These are phyloP conservation scores for Pulveroboletus sp. DNA, from an alignment of 768 basidiomycete species.

Conservation along the genomic window DNA sequence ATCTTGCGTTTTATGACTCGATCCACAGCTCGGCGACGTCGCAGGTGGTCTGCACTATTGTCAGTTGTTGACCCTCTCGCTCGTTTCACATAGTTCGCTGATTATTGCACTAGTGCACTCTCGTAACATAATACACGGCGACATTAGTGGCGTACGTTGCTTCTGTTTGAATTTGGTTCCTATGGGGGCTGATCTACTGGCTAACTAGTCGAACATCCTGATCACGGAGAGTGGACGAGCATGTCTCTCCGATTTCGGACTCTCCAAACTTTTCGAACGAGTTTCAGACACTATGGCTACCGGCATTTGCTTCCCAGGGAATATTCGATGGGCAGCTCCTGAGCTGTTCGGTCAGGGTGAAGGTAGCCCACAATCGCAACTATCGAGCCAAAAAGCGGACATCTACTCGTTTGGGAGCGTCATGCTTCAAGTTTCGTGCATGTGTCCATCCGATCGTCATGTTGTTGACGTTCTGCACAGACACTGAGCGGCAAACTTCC, in stretches of 20 bases:
- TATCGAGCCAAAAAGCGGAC: conserved; percentile 14
- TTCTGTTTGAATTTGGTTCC: neutral
- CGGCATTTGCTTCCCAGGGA: conserved; percentile 16
- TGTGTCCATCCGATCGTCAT: neutral
- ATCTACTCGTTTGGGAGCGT: conserved; percentile 30
- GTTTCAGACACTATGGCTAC: conserved; percentile 3
- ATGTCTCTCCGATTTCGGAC: conserved; percentile 30
- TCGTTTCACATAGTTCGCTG: neutral
- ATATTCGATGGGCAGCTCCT: conserved; percentile 29
- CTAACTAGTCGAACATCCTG: conserved; percentile 21
- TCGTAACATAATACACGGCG: conserved; percentile 34
- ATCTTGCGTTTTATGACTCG: neutral
- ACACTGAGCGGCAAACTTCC: conserved; percentile 22
- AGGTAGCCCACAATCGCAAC: neutral
- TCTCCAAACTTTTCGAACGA: conserved; percentile 16
- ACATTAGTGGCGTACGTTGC: conserved; percentile 33
- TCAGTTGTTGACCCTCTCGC: neutral
- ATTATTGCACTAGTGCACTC: conserved; percentile 15
- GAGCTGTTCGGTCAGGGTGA: conserved; percentile 14
- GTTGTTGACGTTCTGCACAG: conserved; percentile 5
- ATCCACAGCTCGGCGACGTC: conserved; percentile 22
- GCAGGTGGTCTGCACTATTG: conserved; percentile 22
- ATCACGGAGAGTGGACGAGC: conserved; percentile 11
- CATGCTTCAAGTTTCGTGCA: conserved; percentile 23
- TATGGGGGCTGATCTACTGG: neutral